Base-by-base conservation (phyloP, 2,329 filamentous ascomycete species). In the Fusarium nisikadoi region DNA sequence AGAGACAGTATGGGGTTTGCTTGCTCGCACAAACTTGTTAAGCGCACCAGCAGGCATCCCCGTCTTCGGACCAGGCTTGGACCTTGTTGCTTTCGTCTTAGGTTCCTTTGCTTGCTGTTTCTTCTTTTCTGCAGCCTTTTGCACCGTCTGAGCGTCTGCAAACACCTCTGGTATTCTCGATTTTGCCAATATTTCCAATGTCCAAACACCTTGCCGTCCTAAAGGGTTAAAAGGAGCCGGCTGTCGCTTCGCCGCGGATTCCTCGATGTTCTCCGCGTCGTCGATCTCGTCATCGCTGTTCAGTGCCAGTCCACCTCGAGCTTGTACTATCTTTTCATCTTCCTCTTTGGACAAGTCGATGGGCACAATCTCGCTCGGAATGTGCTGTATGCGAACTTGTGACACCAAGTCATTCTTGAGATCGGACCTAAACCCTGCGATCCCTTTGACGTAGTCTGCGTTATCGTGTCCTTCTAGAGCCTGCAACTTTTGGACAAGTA, bases 371-470 rank as follows among this genome's bases (percentile, higher is more conserved):
- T 93, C 88, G 5, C 90, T 86, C 0, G 96, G 96, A 8, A 91
- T 85, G 77, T 93, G 97, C 4, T 93, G 90, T 27, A 98, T 82
- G 11, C 95, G 91, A 14, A 98, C 80, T 79, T 98, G 95, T 4
- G 90, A 86, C 8, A 90, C 89, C 2, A 87, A 90, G 78, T 97
- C 95, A 1, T 92, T 95, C 57, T 89, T 91, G 46, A 89, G 87
- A 80, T 97, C 94, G 10, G 84, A 85, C 64, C 95, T 87, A 53
- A 87, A 88, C 8, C 87, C 90, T 58, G 91, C 90, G 13, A 98
- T 90, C 3, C 86, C 87, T 61, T 87, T 88, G 27, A 97, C 85
- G 19, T 93, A 81, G 49, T 85, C 82, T 61, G 84, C 79, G 74
- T 86, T 70, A 4, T 63, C 70, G 3, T 71, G 79, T 68, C 54